Conservation (phyloP, 805 yeast species). For the Barnettozyma vustinii region DNA sequence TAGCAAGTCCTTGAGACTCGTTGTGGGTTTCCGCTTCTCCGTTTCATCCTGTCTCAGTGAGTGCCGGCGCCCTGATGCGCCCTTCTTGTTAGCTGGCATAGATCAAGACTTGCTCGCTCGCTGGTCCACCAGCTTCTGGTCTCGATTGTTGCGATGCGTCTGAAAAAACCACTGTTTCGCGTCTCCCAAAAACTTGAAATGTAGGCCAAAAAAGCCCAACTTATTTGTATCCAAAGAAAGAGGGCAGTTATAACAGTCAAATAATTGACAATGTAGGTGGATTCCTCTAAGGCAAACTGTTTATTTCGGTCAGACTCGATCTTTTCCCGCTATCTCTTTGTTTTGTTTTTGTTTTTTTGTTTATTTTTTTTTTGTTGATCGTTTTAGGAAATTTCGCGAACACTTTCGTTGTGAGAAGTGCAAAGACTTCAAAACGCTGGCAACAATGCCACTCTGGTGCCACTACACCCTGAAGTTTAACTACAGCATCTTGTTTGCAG, state of each 20-base stretch:
- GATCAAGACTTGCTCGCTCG: neutral
- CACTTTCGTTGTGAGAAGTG: neutral
- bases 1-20: constrained; percentile 22
- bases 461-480: no score
- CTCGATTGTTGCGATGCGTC: neutral
- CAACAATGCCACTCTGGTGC: neutral
- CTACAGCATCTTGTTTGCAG: no score
- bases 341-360: neutral
- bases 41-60: constrained; percentile 9
- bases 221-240: neutral
- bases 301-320: neutral
- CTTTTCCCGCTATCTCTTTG: neutral
- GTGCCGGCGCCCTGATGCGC: constrained; percentile 12
- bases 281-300: neutral
- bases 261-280: no score
- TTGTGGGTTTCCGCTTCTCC: constrained; percentile 14
- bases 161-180: neutral
- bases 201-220: neutral
- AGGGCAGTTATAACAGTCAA: neutral
- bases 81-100: neutral
- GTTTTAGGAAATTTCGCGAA: constrained; percentile 1
- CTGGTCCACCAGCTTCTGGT: neutral
- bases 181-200: neutral
- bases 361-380: constrained; percentile 1
- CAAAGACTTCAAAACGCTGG: neutral